Base-by-base conservation (phyloP, 345 rosid species). In the Leavenworthia alabamica region DNA sequence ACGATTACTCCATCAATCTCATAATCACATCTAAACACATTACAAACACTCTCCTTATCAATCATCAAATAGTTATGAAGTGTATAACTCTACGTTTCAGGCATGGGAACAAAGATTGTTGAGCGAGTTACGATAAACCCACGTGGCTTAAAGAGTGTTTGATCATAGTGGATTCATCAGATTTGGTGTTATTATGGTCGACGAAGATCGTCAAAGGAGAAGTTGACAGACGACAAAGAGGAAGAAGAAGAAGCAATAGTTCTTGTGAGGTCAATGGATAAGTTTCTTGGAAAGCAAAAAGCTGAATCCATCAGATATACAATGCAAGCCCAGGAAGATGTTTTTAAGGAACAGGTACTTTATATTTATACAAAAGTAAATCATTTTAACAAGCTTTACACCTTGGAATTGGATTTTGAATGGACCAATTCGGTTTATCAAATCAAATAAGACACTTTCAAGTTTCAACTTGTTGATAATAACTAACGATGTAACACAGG, bases 321-420 rank as follows among this genome's bases (percentile, higher is more conserved):
- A 68, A 87, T 90, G 90, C 89, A 81, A 83, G 67, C 79, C 63
- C 97, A 90, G 15, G 96, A 90, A 67, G 79, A 75, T 31, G 57
- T 74, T 66, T 90, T 90, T 74, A 81, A 76, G 68, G 83, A 83
- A 44, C 97, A 90, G 89, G 95, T 85, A 60, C 43, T 37, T 59
- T 20, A 26, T 40, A 11, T 24, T 24, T 3, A 55, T 3, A 3
- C 29, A 50, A 4, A 9, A n/a, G 1, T 23, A 13, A 7, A 13
- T 1, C 8, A 5, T 14, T 24, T 39, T 14, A 6, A 14, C 32
- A 6, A 37, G 23, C 3, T 29, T 39, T 2, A 6, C 3, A 27
- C 3, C 8, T 54, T 64, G 17, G 53, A 20, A 20, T 32, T 54
- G 13, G 19, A 35, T 36, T n/a, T n/a, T 47, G 7, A 36, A 23